Evolutionary conservation across 2,329 filamentous ascomycete genomes (phyloP).

Genomic region (Fusarium protoensiforme): DNA sequence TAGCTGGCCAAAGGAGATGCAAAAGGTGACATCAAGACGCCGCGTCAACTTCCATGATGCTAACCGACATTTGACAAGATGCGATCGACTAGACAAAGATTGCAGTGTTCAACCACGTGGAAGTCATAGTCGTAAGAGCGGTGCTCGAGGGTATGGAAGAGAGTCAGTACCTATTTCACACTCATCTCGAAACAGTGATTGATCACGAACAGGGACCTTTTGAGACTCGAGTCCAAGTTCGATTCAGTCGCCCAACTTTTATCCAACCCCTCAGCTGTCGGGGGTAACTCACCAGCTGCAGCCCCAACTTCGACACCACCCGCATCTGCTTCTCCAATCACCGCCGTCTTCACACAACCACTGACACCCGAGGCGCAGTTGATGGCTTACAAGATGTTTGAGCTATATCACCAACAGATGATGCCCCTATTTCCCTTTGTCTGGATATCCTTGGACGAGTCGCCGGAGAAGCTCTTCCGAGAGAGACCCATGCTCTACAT

Average conservation of each 20-base stretch:
- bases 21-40: not conserved
- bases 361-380: not conserved
- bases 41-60: not conserved
- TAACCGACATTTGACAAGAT: not conserved
- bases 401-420: constrained; percentile 10
- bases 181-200: not conserved
- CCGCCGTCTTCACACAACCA: not conserved
- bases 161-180: not conserved
- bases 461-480: not conserved
- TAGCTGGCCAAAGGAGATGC: constrained; percentile 6
- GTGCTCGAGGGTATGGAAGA: constrained; percentile 7
- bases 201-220: not conserved
- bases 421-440: constrained; percentile 19
- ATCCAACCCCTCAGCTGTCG: not conserved
- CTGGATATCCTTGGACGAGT: not conserved
- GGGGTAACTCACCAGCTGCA: not conserved
- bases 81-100: constrained; percentile 13
- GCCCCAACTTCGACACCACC: not conserved
- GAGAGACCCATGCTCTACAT: constrained; percentile 16
- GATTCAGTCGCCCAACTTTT: constrained; percentile 16
- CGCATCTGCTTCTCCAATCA: not conserved
- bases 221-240: constrained; percentile 17
- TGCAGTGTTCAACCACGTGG: constrained; percentile 6
- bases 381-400: constrained; percentile 4
- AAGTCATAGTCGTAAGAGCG: constrained; percentile 3